Base-by-base conservation (phyloP, 2,329 filamentous ascomycete species). In the Alternaria infectoria region DNA sequence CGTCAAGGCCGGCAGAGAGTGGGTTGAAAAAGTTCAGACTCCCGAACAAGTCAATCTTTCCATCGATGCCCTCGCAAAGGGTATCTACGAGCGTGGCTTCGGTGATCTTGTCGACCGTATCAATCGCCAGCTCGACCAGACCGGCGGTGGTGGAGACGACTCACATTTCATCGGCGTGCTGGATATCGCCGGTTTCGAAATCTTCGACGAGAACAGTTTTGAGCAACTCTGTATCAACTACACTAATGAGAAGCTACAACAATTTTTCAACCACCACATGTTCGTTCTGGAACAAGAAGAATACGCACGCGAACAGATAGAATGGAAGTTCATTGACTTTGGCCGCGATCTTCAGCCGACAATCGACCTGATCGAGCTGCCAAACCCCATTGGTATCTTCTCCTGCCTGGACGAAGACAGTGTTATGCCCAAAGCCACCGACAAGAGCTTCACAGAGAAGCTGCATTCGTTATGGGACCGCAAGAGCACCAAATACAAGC, bases 241-340 rank as follows among this genome's bases (percentile, higher is more conserved):
- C 77, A 96, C 98, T 77, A 99, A 99, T 81, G 96, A 99, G 83
- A 99, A 99, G 82, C 85, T 99, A 7, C 96, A 99, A 76, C 96
- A 99, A 72, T 99, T 99, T 80, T 99, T 99, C 87, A 99, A 99
- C 75, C 96, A 99, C 78, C 96, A 99, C 83, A 99, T 99, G 96
- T 99, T 99, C 76, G 96, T 99, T 10, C 85, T 99, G 8, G 96
- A 99, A 78, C 96, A 99, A 76, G 96, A 99, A 79, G 96, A 99
- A 79, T 99, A 99, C 79, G 94, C 96, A 9, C 86, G 95, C 51
- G 96, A 99, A 78, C 93, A 97, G 80, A 99, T 99, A 71, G 96
- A 99, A 81, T 99, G 96, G 96, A 93, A 98, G 76, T 99, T 99
- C 78, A 99, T 99, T 76, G 96, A 99, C 80, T 99, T 99, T 77